Percentiles rank a stretch among this genome's conserved stretches.
Evolutionary conservation across 768 basidiomycete species (phyloP).

Genomic region (Aureoboletus auriporus): DNA sequence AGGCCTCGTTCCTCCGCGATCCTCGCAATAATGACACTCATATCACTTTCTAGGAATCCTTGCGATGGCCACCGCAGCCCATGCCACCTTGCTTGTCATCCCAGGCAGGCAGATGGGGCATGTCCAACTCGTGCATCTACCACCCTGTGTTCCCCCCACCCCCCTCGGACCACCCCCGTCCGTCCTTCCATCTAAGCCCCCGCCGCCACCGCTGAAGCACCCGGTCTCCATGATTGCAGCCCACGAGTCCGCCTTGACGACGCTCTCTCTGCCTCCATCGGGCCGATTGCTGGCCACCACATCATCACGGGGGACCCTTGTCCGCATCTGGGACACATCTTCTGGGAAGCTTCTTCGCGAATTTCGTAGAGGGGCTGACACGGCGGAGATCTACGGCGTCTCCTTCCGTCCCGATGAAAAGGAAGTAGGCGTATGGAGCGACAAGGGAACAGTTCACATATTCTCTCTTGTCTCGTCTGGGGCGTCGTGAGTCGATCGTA

Average conservation of each 20-base stretch:
- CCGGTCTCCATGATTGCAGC: conserved; percentile 81
- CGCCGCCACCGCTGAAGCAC: conserved; percentile 54
- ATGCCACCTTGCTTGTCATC: conserved; percentile 79
- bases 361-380: conserved; percentile 81
- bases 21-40: conserved; percentile 3
- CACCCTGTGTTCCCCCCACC: conserved; percentile 65
- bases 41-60: conserved; percentile 56
- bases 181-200: conserved; percentile 49
- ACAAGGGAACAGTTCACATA: conserved; percentile 91
- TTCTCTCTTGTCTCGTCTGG: conserved; percentile 72
- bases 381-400: conserved; percentile 88
- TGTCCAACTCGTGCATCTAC: conserved; percentile 82
- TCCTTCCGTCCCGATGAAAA: conserved; percentile 83
- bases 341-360: conserved; percentile 75
- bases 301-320: conserved; percentile 77
- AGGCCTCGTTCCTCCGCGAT: conserved; percentile 19
- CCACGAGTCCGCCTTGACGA: conserved; percentile 74
- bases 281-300: conserved; percentile 82
- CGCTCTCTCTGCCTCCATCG: conserved; percentile 72
- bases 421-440: conserved; percentile 89
- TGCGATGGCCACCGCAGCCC: conserved; percentile 71
- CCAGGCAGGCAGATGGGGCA: conserved; percentile 86
- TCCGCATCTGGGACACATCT: conserved; percentile 79
- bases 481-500: conserved; percentile 49
- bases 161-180: conserved; percentile 55